Conservation (phyloP, 2,329 filamentous ascomycete species). For the Arthrobotrys megalospora region DNA sequence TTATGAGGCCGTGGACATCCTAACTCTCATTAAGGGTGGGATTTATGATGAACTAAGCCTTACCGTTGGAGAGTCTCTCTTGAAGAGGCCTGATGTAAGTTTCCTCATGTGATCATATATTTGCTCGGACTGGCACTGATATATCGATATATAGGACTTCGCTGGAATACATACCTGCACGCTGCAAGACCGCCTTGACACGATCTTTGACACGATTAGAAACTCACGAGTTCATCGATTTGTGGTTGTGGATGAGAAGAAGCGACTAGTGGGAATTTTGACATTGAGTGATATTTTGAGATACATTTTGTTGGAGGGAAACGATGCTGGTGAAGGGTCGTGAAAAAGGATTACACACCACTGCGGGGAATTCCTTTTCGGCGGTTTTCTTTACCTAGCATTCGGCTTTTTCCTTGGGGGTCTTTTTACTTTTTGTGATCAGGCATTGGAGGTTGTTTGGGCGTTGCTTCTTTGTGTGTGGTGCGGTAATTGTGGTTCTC, state of each 20-base stretch:
- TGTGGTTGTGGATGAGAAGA: conserved; percentile 91
- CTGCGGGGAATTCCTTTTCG: conserved; percentile 6
- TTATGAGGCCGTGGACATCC: conserved; percentile 97
- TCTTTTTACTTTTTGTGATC: conserved; percentile 33
- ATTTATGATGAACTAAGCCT: conserved; percentile 91
- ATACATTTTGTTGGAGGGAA: conserved; percentile 86
- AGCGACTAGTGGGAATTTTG: conserved; percentile 86
- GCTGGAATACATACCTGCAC: conserved; percentile 97
- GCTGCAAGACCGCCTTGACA: conserved; percentile 89
- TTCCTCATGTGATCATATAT: neutral
- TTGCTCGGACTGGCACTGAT: neutral
- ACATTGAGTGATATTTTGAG: conserved; percentile 97
- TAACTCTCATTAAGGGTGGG: conserved; percentile 93
- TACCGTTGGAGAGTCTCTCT: conserved; percentile 88
- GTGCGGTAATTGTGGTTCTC: conserved; percentile 25
- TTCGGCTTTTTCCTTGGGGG: conserved; percentile 24
- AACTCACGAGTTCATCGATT: conserved; percentile 94
- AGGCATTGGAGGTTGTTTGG: conserved; percentile 58
- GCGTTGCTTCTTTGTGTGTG: conserved; percentile 50
- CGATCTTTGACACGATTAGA: conserved; percentile 96
- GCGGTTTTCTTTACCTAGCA: conserved; percentile 10
- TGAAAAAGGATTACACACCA: neutral
- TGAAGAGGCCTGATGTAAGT: conserved; percentile 82
- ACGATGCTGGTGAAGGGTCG: conserved; percentile 27
- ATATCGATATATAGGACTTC: conserved; percentile 75